Percentiles rank a stretch among this genome's conserved stretches.
Evolutionary conservation across 208 protist species (phyloP).

Genomic region (Leishmania gerbilli): DNA sequence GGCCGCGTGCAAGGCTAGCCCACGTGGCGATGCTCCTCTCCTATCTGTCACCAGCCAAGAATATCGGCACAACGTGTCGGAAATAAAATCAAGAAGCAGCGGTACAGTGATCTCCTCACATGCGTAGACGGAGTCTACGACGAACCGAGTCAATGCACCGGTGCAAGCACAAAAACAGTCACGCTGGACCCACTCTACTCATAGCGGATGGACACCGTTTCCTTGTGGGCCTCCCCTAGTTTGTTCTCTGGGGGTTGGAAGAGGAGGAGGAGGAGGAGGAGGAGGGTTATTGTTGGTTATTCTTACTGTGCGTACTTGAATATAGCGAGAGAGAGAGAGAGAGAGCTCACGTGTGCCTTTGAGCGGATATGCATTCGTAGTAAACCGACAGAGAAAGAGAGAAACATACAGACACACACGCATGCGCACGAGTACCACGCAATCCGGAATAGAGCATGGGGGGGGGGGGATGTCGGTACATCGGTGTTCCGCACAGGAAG

Average conservation of each 20-base stretch:
- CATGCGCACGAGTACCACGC: background rate
- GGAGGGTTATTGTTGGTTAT: background rate
- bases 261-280: too few relatives aligned
- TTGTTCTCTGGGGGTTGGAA: background rate
- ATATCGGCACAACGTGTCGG: too few relatives aligned
- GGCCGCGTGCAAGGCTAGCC: background rate
- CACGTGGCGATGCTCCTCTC: background rate
- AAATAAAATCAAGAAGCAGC: background rate
- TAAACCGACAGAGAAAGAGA: background rate
- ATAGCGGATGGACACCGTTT: background rate
- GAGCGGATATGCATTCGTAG: background rate
- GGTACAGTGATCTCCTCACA: background rate
- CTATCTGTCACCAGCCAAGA: background rate
- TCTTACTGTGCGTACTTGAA: background rate
- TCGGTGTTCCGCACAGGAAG: background rate
- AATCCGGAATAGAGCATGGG: background rate
- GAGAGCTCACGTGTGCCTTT: background rate
- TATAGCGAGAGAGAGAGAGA: background rate
- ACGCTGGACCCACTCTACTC: background rate
- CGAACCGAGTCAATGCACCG: background rate
- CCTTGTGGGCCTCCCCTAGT: background rate
- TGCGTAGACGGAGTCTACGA: background rate
- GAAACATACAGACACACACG: background rate
- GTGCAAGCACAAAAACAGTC: background rate
- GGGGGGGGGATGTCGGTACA: background rate